Percentiles rank a stretch among this genome's conserved stretches.
Evolutionary conservation across 768 basidiomycete species (phyloP).

Genomic region (Hypsizygus marmoreus): DNA sequence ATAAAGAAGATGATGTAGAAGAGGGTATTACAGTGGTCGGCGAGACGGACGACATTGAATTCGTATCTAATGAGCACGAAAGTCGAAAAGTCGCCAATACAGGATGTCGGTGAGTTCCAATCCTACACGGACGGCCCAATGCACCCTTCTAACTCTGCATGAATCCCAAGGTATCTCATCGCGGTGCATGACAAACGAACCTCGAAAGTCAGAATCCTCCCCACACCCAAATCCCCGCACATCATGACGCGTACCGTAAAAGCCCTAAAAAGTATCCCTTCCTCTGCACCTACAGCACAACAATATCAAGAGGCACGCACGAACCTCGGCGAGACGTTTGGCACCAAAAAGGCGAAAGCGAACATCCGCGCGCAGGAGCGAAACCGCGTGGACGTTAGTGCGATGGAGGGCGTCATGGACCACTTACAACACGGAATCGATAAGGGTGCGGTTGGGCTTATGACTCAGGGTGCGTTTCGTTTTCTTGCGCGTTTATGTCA

Average conservation of each 20-base stretch:
- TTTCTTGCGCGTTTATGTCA: not conserved
- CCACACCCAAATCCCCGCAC: slow-evolving; percentile 63
- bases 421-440: slow-evolving; percentile 86
- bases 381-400: slow-evolving; percentile 85
- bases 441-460: slow-evolving; percentile 65
- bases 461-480: slow-evolving; percentile 60
- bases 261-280: slow-evolving; percentile 67
- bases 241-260: slow-evolving; percentile 81
- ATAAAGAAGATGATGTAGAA: slow-evolving; percentile 23
- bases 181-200: slow-evolving; percentile 81
- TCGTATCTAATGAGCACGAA: slow-evolving; percentile 65
- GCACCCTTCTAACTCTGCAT: not conserved
- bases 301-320: slow-evolving; percentile 67
- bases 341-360: slow-evolving; percentile 91
- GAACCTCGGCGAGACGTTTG: slow-evolving; percentile 89
- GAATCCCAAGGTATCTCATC: slow-evolving; percentile 69
- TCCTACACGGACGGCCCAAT: not conserved
- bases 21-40: slow-evolving; percentile 60
- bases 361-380: slow-evolving; percentile 84
- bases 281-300: slow-evolving; percentile 48
- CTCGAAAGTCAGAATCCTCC: slow-evolving; percentile 67
- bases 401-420: slow-evolving; percentile 82
- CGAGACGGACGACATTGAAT: slow-evolving; percentile 84
- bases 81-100: slow-evolving; percentile 46
- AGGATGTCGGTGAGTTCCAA: slow-evolving; percentile 65